phyloP scores from a whole-genome alignment of 371 early-diverging fungal genomes.

The Sporodiniella umbellata region DNA sequence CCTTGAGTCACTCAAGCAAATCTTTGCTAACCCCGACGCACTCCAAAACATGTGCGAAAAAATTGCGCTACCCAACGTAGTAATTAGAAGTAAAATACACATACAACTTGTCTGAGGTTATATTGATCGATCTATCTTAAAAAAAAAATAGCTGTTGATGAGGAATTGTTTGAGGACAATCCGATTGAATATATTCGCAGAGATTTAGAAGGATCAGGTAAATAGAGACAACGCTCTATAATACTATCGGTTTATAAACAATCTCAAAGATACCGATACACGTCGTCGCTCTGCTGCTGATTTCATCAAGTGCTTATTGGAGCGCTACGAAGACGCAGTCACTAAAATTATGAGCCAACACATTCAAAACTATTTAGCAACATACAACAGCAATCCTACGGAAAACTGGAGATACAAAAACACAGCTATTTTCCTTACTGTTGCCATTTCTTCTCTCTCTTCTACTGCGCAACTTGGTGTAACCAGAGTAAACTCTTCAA shows the following conservation, averaged over 20 bases:
- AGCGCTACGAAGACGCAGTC: constrained; percentile 78
- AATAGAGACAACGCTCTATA: neutral
- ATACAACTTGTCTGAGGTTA: no score
- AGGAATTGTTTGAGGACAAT: constrained; percentile 95
- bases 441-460: constrained; percentile 78
- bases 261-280: constrained; percentile 73
- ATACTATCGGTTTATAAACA: neutral
- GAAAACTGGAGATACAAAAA: constrained; percentile 96
- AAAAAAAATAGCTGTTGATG: constrained; percentile 80
- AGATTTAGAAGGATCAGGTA: constrained; percentile 91
- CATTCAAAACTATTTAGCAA: constrained; percentile 70
- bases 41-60: constrained; percentile 83
- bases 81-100: constrained; percentile 58
- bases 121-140: no score
- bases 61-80: constrained; percentile 91
- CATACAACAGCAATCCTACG: constrained; percentile 65
- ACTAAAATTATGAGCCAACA: constrained; percentile 80
- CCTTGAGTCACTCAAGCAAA: constrained; percentile 60
- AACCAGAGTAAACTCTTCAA: constrained; percentile 71
- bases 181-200: constrained; percentile 91
- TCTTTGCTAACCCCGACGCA: constrained; percentile 70
- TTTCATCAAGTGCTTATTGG: constrained; percentile 88
- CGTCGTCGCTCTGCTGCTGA: constrained; percentile 92
- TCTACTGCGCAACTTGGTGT: constrained; percentile 72
- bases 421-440: constrained; percentile 88